Conservation (phyloP, 768 basidiomycete species). For the Amyloporia xantha region DNA sequence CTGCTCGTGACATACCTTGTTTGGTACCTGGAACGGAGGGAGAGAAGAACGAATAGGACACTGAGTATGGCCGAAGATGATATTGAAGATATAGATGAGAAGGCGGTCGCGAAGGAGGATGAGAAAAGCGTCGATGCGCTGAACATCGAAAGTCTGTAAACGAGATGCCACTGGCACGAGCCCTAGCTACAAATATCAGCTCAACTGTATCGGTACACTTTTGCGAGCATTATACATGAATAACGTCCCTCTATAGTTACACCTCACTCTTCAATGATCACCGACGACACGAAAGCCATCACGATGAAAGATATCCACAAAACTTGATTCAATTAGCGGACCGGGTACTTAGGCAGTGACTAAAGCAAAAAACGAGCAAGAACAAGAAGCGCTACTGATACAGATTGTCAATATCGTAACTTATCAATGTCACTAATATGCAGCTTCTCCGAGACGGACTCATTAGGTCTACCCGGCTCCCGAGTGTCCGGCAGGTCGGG, state of each 20-base stretch:
- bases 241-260: too few relatives aligned
- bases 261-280: too few relatives aligned
- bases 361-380: not conserved
- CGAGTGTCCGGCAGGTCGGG: conserved; percentile 14
- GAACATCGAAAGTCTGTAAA: not conserved
- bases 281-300: too few relatives aligned
- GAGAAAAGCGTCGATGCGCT: not conserved
- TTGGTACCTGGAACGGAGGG: conserved; percentile 45
- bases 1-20: conserved; percentile 48
- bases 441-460: not conserved
- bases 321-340: not conserved
- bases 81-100: not conserved
- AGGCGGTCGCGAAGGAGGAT: not conserved
- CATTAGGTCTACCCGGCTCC: not conserved
- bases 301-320: too few relatives aligned
- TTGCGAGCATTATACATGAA: too few relatives aligned
- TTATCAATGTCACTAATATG: not conserved
- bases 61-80: not conserved
- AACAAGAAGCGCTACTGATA: not conserved
- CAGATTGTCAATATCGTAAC: not conserved
- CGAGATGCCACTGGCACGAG: too few relatives aligned
- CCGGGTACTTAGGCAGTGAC: not conserved
- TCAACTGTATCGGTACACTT: not conserved
- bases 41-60: conserved; percentile 15
- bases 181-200: not conserved